phyloP scores from a whole-genome alignment of 352 stramenopile species.

The Phytopythium sindhum region DNA sequence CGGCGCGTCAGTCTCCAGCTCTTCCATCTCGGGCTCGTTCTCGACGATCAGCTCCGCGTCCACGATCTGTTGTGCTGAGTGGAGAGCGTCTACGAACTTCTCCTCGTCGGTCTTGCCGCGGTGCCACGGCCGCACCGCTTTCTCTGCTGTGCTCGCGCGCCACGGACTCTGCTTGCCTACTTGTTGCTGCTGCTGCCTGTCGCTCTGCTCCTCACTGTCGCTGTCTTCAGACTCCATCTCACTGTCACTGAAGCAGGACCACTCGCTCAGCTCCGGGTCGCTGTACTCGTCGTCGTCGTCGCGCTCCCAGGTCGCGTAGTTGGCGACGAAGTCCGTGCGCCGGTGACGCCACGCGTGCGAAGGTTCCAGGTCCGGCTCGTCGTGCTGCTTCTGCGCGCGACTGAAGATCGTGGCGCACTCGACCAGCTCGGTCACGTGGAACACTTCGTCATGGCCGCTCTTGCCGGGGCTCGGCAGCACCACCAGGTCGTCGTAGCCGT shows the following conservation, averaged over 20 bases:
- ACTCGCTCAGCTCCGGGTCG: constrained; percentile 45
- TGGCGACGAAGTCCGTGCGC: constrained; percentile 64
- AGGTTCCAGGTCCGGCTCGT: constrained; percentile 66
- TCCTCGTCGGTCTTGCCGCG: constrained; percentile 19
- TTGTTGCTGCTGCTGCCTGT: neutral
- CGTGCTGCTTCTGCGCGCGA: constrained; percentile 22
- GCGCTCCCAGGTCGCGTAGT: constrained; percentile 40
- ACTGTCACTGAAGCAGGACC: constrained; percentile 58
- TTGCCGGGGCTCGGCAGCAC: constrained; percentile 23
- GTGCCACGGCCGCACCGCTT: constrained; percentile 15
- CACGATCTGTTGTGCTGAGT: constrained; percentile 37
- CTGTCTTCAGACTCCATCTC: constrained; percentile 45
- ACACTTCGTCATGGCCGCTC: constrained; percentile 17
- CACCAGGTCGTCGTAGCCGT: constrained; percentile 80
- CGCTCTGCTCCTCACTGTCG: constrained; percentile 13
- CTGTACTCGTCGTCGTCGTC: constrained; percentile 42
- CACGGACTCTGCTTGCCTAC: constrained; percentile 11
- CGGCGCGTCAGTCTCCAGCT: constrained; percentile 31
- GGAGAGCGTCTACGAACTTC: constrained; percentile 42
- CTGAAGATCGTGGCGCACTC: constrained; percentile 40
- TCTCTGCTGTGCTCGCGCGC: neutral
- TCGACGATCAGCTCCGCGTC: constrained; percentile 39
- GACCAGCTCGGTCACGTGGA: constrained; percentile 74
- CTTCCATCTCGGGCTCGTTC: constrained; percentile 25
- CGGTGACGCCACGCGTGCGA: constrained; percentile 24